Evolutionary conservation across 768 basidiomycete genomes (phyloP).

Genomic region (Naganishia vaughanmartiniae): DNA sequence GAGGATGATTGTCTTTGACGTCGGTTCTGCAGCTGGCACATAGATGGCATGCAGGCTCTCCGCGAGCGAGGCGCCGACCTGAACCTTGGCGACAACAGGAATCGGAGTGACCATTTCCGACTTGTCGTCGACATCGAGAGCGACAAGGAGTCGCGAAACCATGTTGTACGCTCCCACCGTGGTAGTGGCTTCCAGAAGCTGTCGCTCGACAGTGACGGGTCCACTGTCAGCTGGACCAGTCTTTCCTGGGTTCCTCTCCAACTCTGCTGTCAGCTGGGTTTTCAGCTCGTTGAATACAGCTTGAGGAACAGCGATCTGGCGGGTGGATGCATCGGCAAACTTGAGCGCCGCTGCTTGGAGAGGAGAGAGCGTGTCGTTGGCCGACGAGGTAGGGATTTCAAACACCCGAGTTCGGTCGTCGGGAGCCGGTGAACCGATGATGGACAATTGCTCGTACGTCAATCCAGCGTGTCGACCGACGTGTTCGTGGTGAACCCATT

Average conservation of each 20-base stretch:
- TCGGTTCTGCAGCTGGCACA: slow-evolving; percentile 17
- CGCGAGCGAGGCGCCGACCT: not conserved
- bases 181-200: slow-evolving; percentile 59
- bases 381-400: slow-evolving; percentile 49
- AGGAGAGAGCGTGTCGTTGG: slow-evolving; percentile 53
- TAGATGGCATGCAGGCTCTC: slow-evolving; percentile 22
- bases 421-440: slow-evolving; percentile 55
- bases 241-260: slow-evolving; percentile 26
- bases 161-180: slow-evolving; percentile 65
- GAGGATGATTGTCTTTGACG: slow-evolving; percentile 37
- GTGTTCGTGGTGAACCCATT: slow-evolving; percentile 52
- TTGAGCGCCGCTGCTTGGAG: slow-evolving; percentile 59
- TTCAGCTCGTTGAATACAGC: slow-evolving; percentile 55
- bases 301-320: slow-evolving; percentile 56
- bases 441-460: slow-evolving; percentile 59
- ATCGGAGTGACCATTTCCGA: slow-evolving; percentile 54
- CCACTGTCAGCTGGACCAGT: slow-evolving; percentile 1
- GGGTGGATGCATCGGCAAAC: slow-evolving; percentile 65
- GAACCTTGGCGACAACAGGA: slow-evolving; percentile 14
- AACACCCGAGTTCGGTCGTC: not conserved
- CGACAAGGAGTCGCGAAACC: slow-evolving; percentile 66
- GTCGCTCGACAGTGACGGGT: slow-evolving; percentile 49
- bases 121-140: slow-evolving; percentile 63
- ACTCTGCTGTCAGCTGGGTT: slow-evolving; percentile 39
- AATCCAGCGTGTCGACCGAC: slow-evolving; percentile 58